Percentiles rank a stretch among this genome's conserved stretches.
phyloP scores from a whole-genome alignment of 2,329 filamentous ascomycete species.

The Diplodia corticola region DNA sequence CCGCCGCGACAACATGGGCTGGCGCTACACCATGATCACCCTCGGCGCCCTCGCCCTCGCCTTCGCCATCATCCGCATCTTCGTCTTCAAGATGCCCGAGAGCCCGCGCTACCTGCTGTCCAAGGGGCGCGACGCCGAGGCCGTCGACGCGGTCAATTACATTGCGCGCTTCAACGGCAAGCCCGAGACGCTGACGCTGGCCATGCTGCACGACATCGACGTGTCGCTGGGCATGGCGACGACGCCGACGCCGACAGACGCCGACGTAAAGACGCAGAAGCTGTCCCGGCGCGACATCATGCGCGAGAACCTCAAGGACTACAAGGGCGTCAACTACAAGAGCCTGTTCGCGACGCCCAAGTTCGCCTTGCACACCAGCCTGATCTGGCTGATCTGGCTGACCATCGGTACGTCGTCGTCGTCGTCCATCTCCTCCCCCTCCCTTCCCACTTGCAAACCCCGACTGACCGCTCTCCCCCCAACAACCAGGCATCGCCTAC shows the following conservation, averaged over 20 bases:
- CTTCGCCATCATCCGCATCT: slow-evolving; percentile 49
- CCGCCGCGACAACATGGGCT: slow-evolving; percentile 51
- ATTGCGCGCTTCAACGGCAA: slow-evolving; percentile 41
- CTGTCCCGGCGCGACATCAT: slow-evolving; percentile 32
- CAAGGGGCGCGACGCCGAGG: slow-evolving; percentile 49
- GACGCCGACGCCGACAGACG: neutral
- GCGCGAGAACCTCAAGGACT: slow-evolving; percentile 34
- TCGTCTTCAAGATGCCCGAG: slow-evolving; percentile 52
- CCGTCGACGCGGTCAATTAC: slow-evolving; percentile 50
- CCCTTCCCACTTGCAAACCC: neutral
- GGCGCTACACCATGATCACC: slow-evolving; percentile 30
- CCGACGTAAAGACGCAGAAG: slow-evolving; percentile 19
- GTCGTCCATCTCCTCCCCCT: neutral
- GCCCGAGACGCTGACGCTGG: slow-evolving; percentile 33
- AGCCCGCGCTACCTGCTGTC: slow-evolving; percentile 51
- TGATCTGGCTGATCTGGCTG: slow-evolving; percentile 48
- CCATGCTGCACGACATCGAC: slow-evolving; percentile 38
- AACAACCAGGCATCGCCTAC: slow-evolving; percentile 42
- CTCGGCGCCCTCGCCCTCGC: slow-evolving; percentile 48
- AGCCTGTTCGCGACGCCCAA: slow-evolving; percentile 32
- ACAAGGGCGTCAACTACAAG: slow-evolving; percentile 31
- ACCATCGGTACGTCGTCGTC: slow-evolving; percentile 36
- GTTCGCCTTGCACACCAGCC: slow-evolving; percentile 33
- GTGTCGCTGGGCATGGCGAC: neutral
- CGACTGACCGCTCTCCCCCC: too few relatives aligned